A percentile compares a stretch with the other conserved stretches of the same genome.
These are phyloP conservation scores for Meira miltonrushii DNA, from an alignment of 1,284 basidiomycete species.

Conservation along the genomic window DNA sequence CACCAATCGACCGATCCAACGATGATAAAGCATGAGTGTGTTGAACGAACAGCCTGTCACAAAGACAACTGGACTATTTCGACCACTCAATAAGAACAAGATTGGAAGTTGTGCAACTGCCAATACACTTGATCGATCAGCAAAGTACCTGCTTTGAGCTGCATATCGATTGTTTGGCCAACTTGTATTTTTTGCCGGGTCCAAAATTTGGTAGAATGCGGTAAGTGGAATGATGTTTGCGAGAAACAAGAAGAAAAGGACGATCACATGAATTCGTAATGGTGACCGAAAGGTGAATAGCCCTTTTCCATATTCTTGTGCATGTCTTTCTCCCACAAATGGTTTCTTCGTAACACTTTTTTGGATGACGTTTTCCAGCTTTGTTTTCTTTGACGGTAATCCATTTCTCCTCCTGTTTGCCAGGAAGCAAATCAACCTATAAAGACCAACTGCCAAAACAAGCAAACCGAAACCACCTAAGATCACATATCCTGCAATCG, in stretches of 20 bases:
- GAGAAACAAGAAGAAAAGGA: conserved; percentile 20
- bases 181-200: no score
- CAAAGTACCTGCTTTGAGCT: conserved; percentile 26
- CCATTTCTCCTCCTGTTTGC: no score
- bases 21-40: conserved; percentile 48
- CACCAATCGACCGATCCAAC: conserved; percentile 47
- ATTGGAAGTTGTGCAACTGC: conserved; percentile 41
- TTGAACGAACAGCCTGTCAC: conserved; percentile 41
- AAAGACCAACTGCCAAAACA: background rate
- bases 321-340: no score
- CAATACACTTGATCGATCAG: conserved; percentile 43
- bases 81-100: conserved; percentile 47
- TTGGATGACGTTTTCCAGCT: no score
- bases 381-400: no score
- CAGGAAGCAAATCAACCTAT: no score
- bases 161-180: background rate
- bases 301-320: no score
- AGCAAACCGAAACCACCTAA: background rate
- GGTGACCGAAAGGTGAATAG: conserved; percentile 8
- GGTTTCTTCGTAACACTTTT: no score
- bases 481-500: background rate
- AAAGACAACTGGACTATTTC: conserved; percentile 44
- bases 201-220: conserved; percentile 19
- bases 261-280: conserved; percentile 24
- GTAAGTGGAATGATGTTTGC: conserved; percentile 28